Base-by-base conservation (phyloP, 495 filamentous ascomycete species). In the Bacidia rubella region DNA sequence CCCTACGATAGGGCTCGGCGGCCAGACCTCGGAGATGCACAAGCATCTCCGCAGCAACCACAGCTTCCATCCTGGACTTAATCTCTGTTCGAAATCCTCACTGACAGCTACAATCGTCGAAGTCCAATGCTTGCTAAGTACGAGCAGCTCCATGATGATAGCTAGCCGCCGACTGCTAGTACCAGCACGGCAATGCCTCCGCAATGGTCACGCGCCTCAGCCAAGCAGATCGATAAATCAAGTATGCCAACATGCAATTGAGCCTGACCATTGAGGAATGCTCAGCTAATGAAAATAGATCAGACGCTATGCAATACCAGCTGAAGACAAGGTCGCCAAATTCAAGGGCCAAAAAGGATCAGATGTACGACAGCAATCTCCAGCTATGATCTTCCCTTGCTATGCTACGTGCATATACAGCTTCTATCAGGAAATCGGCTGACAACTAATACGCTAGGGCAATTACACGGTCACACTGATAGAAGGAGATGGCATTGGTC, bases 401-500 rank as follows among this genome's bases (percentile, higher is more conserved):
- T n/a, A n/a, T n/a, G n/a, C n/a, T n/a, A n/a, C n/a, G n/a, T n/a
- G n/a, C n/a, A n/a, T n/a, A n/a, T n/a, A n/a, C n/a, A n/a, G n/a
- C n/a, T n/a, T n/a, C n/a, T n/a, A n/a, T n/a, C 20, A 4, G 19
- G n/a, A 17, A 11, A 9, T 5, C 15, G 29, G 29, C 29, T 35
- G 29, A 35, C 15, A 7, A 35, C 29, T 35, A 35, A 7, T 35
- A 5, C 29, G 5, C 29, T 62, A 96, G 90, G 92, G 90, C 62
- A 87, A 87, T 68, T 98, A 85, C 77, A 86, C 83, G 41, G 90
- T 97, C 62, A 92, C 87, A 61, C 75, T 98, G 68, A 98, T 98
- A 59, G 92, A 98, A 74, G 92, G 92, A 72, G 92, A 97, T 63
- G 92, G 92, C 67, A 98, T 98, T 65, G 92, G 92, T 54, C 90